Conservation (phyloP, 2,329 filamentous ascomycete genomes). For the Colletotrichum sublineola region DNA sequence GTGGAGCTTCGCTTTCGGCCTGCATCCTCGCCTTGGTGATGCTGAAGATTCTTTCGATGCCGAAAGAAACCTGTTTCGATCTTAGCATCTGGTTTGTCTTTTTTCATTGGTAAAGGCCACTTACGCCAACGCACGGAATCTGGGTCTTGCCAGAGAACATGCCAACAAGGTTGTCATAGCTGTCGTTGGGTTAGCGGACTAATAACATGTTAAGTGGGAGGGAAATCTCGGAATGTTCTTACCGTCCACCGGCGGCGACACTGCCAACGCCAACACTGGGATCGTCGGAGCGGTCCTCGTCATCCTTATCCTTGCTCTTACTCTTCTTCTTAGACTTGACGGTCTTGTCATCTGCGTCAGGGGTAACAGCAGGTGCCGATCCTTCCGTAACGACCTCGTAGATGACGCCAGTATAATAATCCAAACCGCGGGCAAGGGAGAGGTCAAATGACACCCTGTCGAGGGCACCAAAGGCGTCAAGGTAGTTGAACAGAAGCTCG, state of each 20-base stretch:
- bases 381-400: constrained; percentile 90
- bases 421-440: constrained; percentile 89
- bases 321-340: constrained; percentile 61
- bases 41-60: constrained; percentile 92
- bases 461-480: constrained; percentile 80
- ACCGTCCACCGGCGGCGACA: constrained; percentile 78
- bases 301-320: constrained; percentile 66
- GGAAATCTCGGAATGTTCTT: constrained; percentile 59
- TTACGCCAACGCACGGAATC: constrained; percentile 83
- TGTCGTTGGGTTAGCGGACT: constrained; percentile 64
- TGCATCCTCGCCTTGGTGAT: constrained; percentile 85
- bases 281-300: constrained; percentile 79
- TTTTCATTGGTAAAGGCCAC: neutral
- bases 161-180: constrained; percentile 92
- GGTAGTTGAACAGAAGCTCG: constrained; percentile 83
- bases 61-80: constrained; percentile 79
- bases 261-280: constrained; percentile 88
- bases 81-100: constrained; percentile 47
- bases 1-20: constrained; percentile 65
- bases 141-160: constrained; percentile 91
- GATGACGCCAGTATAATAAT: constrained; percentile 86
- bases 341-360: constrained; percentile 51
- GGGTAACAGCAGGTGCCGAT: constrained; percentile 68
- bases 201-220: neutral
- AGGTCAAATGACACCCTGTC: constrained; percentile 89